Conservation (phyloP, 176 grass and related monocot species). For the Pontederia paniculata region DNA sequence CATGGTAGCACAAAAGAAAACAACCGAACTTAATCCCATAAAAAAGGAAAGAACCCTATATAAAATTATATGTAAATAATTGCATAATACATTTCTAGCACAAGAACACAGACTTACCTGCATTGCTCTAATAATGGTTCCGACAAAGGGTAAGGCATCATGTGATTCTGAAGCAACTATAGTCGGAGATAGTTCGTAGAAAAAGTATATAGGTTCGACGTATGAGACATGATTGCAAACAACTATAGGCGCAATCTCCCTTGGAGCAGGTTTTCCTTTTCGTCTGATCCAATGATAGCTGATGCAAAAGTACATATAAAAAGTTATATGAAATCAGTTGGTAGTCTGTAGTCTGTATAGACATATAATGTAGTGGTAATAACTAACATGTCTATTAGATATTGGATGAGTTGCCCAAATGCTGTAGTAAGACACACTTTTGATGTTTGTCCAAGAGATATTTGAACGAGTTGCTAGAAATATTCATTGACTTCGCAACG, state of each 20-base stretch:
- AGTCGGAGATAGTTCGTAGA: constrained; percentile 93
- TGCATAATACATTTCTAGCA: neutral
- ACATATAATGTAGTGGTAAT: neutral
- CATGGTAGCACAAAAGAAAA: neutral
- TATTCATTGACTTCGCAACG: neutral
- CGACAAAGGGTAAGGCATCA: constrained; percentile 88
- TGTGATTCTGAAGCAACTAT: constrained; percentile 97
- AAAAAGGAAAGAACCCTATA: constrained; percentile 9
- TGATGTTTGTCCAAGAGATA: neutral
- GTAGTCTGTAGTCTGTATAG: constrained; percentile 1
- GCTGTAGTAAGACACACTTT: neutral
- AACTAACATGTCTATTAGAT: too few species aligned
- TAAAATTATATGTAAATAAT: constrained; percentile 8
- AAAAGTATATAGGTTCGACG: constrained; percentile 86
- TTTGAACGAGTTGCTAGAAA: neutral
- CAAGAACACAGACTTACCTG: constrained; percentile 35
- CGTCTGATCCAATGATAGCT: constrained; percentile 91
- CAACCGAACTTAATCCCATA: too few species aligned
- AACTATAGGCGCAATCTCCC: constrained; percentile 81
- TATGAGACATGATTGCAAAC: constrained; percentile 98
- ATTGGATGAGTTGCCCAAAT: too few species aligned
- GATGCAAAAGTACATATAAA: constrained; percentile 5
- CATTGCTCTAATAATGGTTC: constrained; percentile 97
- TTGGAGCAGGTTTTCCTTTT: constrained; percentile 86
- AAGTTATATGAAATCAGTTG: neutral